Conservation (phyloP, 148 eudicot species). For the Amaranthus palmeri region DNA sequence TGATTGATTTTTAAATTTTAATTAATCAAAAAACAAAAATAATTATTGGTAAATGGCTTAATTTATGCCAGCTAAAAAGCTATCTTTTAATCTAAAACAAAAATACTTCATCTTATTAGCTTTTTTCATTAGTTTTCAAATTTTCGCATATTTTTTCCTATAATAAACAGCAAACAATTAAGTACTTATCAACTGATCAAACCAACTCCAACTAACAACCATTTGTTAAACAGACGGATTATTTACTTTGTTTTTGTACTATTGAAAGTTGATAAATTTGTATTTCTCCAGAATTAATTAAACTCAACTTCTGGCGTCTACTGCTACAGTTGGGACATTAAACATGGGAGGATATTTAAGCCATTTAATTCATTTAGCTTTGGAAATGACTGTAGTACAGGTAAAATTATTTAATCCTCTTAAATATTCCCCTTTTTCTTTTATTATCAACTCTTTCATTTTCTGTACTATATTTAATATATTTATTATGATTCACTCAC, state of each 20-base stretch:
- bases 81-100: too few species aligned
- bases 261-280: neutral
- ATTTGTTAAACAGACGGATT: neutral
- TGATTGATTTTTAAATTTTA: too few species aligned
- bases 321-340: slow-evolving; percentile 25
- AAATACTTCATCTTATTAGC: too few species aligned
- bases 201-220: too few species aligned
- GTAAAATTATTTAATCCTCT: slow-evolving; percentile 15
- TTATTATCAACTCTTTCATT: neutral
- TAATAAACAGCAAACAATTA: too few species aligned
- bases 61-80: too few species aligned
- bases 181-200: too few species aligned
- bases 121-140: too few species aligned
- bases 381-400: slow-evolving; percentile 24
- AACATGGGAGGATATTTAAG: slow-evolving; percentile 30
- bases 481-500: too few species aligned
- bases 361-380: slow-evolving; percentile 16
- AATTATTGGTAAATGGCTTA: too few species aligned
- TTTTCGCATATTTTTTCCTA: too few species aligned
- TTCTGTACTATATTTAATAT: neutral
- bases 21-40: too few species aligned
- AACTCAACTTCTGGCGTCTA: neutral
- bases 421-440: slow-evolving; percentile 10
- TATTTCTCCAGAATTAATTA: slow-evolving; percentile 12
- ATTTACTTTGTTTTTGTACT: neutral